phyloP scores from a whole-genome alignment of 2,329 filamentous ascomycete species.

The Alternaria postmessia region DNA sequence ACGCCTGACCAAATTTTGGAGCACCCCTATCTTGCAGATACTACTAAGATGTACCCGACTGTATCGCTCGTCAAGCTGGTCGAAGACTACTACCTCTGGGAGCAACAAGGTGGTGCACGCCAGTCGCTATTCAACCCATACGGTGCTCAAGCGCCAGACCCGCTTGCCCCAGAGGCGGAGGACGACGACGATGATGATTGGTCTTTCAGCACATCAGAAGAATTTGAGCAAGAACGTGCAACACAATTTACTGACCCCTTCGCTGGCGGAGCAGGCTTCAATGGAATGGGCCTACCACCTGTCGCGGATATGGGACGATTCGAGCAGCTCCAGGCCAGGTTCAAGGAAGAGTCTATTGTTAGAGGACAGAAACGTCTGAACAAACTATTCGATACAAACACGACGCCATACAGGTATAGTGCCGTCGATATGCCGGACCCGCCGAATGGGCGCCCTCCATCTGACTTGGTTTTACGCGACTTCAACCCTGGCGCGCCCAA shows the following conservation, averaged over 20 bases:
- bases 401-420: slow-evolving; percentile 66
- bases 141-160: slow-evolving; percentile 65
- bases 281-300: slow-evolving; percentile 51
- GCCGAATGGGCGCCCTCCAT: slow-evolving; percentile 55
- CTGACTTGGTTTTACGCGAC: slow-evolving; percentile 64
- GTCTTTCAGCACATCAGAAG: slow-evolving; percentile 71
- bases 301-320: slow-evolving; percentile 42
- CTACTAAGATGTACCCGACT: slow-evolving; percentile 69
- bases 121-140: slow-evolving; percentile 69
- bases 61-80: slow-evolving; percentile 71
- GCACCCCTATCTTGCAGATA: slow-evolving; percentile 73
- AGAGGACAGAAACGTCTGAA: slow-evolving; percentile 65
- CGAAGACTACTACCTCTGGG: slow-evolving; percentile 77
- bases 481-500: slow-evolving; percentile 53
- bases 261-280: slow-evolving; percentile 42
- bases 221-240: slow-evolving; percentile 61
- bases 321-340: slow-evolving; percentile 56
- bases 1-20: slow-evolving; percentile 73
- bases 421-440: slow-evolving; percentile 57
- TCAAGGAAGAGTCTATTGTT: slow-evolving; percentile 65
- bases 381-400: slow-evolving; percentile 64
- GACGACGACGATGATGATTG: slow-evolving; percentile 63
- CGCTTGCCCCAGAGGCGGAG: slow-evolving; percentile 52
- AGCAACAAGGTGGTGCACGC: slow-evolving; percentile 74
- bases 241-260: slow-evolving; percentile 57